Evolutionary conservation across 768 basidiomycete species (phyloP).

Genomic region (Lactarius trivialis): DNA sequence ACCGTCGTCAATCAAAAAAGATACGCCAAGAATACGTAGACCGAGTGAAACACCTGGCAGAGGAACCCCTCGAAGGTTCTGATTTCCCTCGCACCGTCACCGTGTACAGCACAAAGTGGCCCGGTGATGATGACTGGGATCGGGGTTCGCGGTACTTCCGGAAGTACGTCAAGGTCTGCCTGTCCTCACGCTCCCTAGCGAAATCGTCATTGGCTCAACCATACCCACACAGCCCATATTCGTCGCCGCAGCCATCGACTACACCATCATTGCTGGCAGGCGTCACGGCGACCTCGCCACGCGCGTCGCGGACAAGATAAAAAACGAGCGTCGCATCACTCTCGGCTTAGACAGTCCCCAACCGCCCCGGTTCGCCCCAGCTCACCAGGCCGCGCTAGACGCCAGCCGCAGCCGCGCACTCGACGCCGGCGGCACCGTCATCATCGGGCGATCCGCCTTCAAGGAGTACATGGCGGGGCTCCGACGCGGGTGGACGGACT

Average conservation of each 20-base stretch:
- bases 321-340: slow-evolving; percentile 58
- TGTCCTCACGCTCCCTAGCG: slow-evolving; percentile 11
- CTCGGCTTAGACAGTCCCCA: slow-evolving; percentile 55
- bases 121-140: slow-evolving; percentile 90
- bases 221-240: slow-evolving; percentile 66
- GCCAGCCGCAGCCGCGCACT: slow-evolving; percentile 53
- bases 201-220: slow-evolving; percentile 13
- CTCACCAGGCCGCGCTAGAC: slow-evolving; percentile 46
- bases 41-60: slow-evolving; percentile 70
- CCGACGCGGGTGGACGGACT: slow-evolving; percentile 75
- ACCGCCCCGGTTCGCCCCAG: slow-evolving; percentile 37
- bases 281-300: slow-evolving; percentile 81
- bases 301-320: slow-evolving; percentile 66
- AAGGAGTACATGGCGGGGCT: slow-evolving; percentile 94
- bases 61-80: slow-evolving; percentile 55
- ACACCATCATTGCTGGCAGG: slow-evolving; percentile 73
- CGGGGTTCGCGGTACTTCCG: slow-evolving; percentile 83
- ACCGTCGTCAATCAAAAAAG: slow-evolving; percentile 71
- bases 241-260: slow-evolving; percentile 92
- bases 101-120: slow-evolving; percentile 88
- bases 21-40: slow-evolving; percentile 76
- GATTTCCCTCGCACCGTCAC: slow-evolving; percentile 72
- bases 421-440: slow-evolving; percentile 77
- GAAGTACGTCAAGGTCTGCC: slow-evolving; percentile 90
- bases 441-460: slow-evolving; percentile 84